Evolutionary conservation across 208 protist species (phyloP), one percentile per base, ranked within the genome.

Genomic region (Crithidia mellificae): DNA sequence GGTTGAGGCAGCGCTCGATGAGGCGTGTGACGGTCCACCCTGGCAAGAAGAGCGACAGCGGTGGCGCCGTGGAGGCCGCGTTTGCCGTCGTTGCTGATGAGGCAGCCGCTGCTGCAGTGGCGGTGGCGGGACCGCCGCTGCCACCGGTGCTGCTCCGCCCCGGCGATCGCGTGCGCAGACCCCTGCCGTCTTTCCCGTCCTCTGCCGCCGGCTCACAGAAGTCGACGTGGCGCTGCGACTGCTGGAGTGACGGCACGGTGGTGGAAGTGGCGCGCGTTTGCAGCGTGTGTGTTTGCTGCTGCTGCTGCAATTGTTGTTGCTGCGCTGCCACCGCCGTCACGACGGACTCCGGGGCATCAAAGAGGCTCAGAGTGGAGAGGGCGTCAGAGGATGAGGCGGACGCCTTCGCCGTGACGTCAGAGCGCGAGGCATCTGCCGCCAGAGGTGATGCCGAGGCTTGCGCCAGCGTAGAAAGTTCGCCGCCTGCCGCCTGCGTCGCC

Each of bases 1-100:
- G 70, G 24, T 53, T 43, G 8, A 74, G 64, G 29, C 56, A 67
- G 14, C 52, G 47, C 38, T 67, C 73, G 52, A 69, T 19, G 47
- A 78, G 53, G 3, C 50, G 73, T 32, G 19, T 51, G 22, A 70
- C 79, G 39, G 24, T 47, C 61, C 56, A 55, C 2, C 43, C 36
- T 1, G 54, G 77, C 7, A 76, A 63, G 39, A 73, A 84, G 25
- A 76, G 85, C 38, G 29, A 67, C 9, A 68, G 69, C 38, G 51
- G 55, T 14, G 36, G 47, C 39, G 46, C 46, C 41, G 8, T n/a
- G 41, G 41, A 12, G n/a, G 41, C 34, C 7, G 34, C 34, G 34
- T 11, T 44, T 5, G 39, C 41, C 17, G 36, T 39, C n/a, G 47
- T 27, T 3, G 22, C 29, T 12, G 34, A 7, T 20, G 32, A 14